A percentile compares a stretch with the other conserved stretches of the same genome.
phyloP scores from a whole-genome alignment of 495 filamentous ascomycete genomes.

The Ramalina peruviana region DNA sequence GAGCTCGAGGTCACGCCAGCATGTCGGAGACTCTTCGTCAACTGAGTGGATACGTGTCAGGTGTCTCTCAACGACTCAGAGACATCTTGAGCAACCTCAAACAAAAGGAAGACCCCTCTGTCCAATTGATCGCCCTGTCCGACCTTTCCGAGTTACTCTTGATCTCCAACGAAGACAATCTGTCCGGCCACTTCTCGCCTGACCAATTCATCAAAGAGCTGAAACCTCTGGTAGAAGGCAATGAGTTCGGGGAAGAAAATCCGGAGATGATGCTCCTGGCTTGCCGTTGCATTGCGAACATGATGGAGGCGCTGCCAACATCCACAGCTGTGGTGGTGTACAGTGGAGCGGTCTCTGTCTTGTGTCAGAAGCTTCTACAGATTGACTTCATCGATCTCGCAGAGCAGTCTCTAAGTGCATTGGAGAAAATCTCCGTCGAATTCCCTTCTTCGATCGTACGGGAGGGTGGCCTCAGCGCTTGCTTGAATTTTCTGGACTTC shows the following conservation, averaged over 20 bases:
- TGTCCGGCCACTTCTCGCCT: constrained; percentile 88
- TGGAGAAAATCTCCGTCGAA: constrained; percentile 95
- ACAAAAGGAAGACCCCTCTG: constrained; percentile 74
- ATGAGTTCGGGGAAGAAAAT: constrained; percentile 76
- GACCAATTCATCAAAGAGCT: constrained; percentile 94
- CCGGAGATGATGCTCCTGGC: constrained; percentile 96
- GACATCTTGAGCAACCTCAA: constrained; percentile 73
- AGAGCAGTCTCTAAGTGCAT: constrained; percentile 88
- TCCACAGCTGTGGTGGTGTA: constrained; percentile 94
- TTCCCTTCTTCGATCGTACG: constrained; percentile 93
- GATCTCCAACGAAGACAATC: constrained; percentile 90
- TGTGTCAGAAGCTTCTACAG: constrained; percentile 87
- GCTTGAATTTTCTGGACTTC: constrained; percentile 88
- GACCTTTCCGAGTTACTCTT: constrained; percentile 88
- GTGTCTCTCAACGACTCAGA: constrained; percentile 63
- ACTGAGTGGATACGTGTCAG: constrained; percentile 80
- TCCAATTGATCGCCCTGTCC: constrained; percentile 84
- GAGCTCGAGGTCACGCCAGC: constrained; percentile 44
- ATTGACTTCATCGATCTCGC: constrained; percentile 95
- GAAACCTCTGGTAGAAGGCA: constrained; percentile 81
- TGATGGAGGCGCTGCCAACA: constrained; percentile 92
- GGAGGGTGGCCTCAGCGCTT: constrained; percentile 88
- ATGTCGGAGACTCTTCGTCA: constrained; percentile 76
- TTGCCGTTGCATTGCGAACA: constrained; percentile 87
- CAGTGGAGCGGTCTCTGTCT: constrained; percentile 81